These are phyloP conservation scores for Paralagenidium karlingii DNA, from an alignment of 352 stramenopile genomes.

Conservation along the genomic window DNA sequence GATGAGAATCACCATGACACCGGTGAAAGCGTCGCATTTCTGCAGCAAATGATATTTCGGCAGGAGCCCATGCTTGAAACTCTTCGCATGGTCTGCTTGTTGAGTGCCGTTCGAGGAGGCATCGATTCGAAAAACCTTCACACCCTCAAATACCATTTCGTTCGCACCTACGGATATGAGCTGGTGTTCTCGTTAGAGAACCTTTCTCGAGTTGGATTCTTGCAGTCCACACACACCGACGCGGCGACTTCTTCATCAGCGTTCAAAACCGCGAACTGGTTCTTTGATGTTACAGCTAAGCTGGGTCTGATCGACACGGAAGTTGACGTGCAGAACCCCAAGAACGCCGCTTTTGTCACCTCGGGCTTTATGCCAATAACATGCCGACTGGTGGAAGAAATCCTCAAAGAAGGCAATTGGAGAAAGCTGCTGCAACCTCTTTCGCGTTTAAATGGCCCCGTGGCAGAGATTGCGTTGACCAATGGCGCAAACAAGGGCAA, in stretches of 20 bases:
- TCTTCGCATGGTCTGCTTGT: slow-evolving; percentile 50
- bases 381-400: slow-evolving; percentile 48
- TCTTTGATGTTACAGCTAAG: slow-evolving; percentile 13
- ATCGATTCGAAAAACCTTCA: slow-evolving; percentile 18
- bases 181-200: slow-evolving; percentile 59
- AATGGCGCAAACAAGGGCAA: slow-evolving; percentile 6
- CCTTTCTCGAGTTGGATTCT: slow-evolving; percentile 30
- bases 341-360: slow-evolving; percentile 52
- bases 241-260: neutral
- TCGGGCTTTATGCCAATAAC: slow-evolving; percentile 60
- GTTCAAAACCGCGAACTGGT: slow-evolving; percentile 1
- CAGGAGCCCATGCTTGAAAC: slow-evolving; percentile 37
- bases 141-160: slow-evolving; percentile 36
- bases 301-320: slow-evolving; percentile 42
- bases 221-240: slow-evolving; percentile 6
- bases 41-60: slow-evolving; percentile 40
- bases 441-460: slow-evolving; percentile 29
- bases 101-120: slow-evolving; percentile 34
- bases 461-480: slow-evolving; percentile 30
- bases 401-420: slow-evolving; percentile 38
- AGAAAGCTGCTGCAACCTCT: slow-evolving; percentile 30
- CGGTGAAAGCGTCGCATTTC: slow-evolving; percentile 18
- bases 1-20: slow-evolving; percentile 17
- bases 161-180: slow-evolving; percentile 61
- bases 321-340: slow-evolving; percentile 34